Evolutionary conservation across 352 stramenopile species (phyloP).

Genomic region (Globisporangium heterothallicum): DNA sequence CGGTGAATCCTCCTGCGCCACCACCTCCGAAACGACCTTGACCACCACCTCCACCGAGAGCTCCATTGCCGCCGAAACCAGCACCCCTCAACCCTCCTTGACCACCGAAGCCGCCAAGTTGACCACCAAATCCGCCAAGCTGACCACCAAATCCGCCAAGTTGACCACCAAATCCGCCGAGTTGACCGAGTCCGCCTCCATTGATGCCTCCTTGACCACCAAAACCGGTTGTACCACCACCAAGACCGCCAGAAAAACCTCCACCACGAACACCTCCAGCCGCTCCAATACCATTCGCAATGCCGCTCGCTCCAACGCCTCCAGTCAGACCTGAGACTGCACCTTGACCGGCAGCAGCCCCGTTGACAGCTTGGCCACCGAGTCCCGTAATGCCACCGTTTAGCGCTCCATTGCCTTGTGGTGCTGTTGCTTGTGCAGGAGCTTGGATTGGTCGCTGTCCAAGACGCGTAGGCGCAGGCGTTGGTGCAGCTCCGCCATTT

Average conservation of each 20-base stretch:
- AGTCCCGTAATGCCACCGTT: not conserved
- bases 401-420: not conserved
- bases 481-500: not conserved
- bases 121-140: not conserved
- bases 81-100: not conserved
- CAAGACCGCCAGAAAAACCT: not conserved
- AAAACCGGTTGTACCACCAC: not conserved
- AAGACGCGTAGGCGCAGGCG: conserved; percentile 4
- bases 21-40: not conserved
- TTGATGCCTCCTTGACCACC: not conserved
- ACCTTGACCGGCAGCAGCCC: no score
- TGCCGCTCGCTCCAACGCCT: not conserved
- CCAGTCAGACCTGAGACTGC: not conserved
- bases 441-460: conserved; percentile 1
- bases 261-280: not conserved
- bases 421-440: not conserved
- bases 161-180: not conserved
- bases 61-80: not conserved
- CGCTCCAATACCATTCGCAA: not conserved
- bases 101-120: not conserved
- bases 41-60: not conserved
- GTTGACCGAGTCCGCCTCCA: not conserved
- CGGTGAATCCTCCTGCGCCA: not conserved
- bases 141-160: not conserved
- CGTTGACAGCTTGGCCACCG: conserved; percentile 1